A percentile compares a stretch with the other conserved stretches of the same genome.
Conservation (phyloP, 257 asterid genomes). For the Avicennia marina region DNA sequence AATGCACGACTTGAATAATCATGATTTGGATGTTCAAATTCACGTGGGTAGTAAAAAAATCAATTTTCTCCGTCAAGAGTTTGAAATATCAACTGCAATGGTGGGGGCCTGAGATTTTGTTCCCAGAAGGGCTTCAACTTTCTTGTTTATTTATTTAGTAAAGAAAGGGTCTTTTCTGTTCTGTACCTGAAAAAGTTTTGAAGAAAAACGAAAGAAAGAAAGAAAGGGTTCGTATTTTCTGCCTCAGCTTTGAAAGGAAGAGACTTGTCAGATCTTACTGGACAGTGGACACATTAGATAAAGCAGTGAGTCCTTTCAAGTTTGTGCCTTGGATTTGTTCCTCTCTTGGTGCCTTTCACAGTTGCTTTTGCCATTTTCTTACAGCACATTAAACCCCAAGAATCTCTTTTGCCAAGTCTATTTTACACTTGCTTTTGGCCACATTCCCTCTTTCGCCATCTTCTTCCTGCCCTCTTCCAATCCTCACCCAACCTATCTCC, state of each 20-base stretch:
- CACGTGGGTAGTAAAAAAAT: slow-evolving; percentile 51
- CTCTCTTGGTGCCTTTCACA: slow-evolving; percentile 47
- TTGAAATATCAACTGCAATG: slow-evolving; percentile 32
- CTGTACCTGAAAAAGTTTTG: too few species aligned
- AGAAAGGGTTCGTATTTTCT: too few species aligned
- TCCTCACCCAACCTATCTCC: slow-evolving; percentile 2
- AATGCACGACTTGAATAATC: too few species aligned
- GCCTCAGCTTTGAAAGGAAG: not conserved
- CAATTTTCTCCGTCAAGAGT: slow-evolving; percentile 38
- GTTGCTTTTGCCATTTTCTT: slow-evolving; percentile 33
- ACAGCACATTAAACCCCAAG: slow-evolving; percentile 39
- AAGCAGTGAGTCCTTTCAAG: slow-evolving; percentile 29
- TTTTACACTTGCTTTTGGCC: slow-evolving; percentile 40
- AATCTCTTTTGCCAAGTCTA: slow-evolving; percentile 40
- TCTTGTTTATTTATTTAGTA: too few species aligned
- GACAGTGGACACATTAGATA: slow-evolving; percentile 38
- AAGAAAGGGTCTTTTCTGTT: too few species aligned
- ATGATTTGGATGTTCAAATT: too few species aligned
- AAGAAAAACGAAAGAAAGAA: too few species aligned
- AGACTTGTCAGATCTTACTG: slow-evolving; percentile 17
- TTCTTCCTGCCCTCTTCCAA: slow-evolving; percentile 26
- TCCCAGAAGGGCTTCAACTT: too few species aligned
- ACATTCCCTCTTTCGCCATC: slow-evolving; percentile 26
- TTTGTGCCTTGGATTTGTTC: slow-evolving; percentile 68
- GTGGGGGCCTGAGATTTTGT: too few species aligned